Conservation (phyloP, 2,329 filamentous ascomycete species). For the Pseudocercospora cruenta region DNA sequence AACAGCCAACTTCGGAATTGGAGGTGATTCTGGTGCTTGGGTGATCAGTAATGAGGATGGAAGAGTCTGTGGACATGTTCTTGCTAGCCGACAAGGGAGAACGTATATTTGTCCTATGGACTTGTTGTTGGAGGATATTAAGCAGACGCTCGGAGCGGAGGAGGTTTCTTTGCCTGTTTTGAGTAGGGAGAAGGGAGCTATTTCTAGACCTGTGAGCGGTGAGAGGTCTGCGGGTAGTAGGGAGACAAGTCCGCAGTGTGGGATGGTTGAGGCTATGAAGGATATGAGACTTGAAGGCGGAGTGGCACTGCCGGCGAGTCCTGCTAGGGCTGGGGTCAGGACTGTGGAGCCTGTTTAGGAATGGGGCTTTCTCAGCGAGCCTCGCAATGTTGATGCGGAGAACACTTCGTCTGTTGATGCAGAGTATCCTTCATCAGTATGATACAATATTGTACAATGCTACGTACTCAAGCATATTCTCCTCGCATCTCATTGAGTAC, state of each 20-base stretch:
- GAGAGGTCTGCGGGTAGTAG: conserved; percentile 6
- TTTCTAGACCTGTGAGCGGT: conserved; percentile 7
- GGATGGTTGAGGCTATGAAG: conserved; percentile 26
- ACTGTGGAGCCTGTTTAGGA: conserved; percentile 27
- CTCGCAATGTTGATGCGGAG: not conserved
- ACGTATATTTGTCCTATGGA: conserved; percentile 98
- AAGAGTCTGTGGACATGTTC: conserved; percentile 82
- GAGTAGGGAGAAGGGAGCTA: conserved; percentile 30
- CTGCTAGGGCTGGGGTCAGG: conserved; percentile 17
- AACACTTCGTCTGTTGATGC: not conserved
- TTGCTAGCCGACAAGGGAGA: conserved; percentile 73
- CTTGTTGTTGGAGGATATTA: conserved; percentile 81
- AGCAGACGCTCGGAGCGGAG: conserved; percentile 70
- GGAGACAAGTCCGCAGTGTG: conserved; percentile 11
- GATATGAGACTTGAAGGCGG: conserved; percentile 28
- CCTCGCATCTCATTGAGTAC: conserved; percentile 50
- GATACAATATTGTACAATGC: not conserved
- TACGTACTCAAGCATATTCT: conserved; percentile 24
- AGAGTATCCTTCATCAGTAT: not conserved
- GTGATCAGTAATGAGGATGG: conserved; percentile 80
- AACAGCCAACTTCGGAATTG: conserved; percentile 65
- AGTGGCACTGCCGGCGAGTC: conserved; percentile 25
- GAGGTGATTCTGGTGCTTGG: conserved; percentile 93
- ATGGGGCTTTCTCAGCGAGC: not conserved
- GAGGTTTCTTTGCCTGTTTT: conserved; percentile 73